Percentiles rank a stretch among this genome's conserved stretches.
Evolutionary conservation across 2,329 filamentous ascomycete genomes (phyloP).

Genomic region (Fusarium agapanthi): DNA sequence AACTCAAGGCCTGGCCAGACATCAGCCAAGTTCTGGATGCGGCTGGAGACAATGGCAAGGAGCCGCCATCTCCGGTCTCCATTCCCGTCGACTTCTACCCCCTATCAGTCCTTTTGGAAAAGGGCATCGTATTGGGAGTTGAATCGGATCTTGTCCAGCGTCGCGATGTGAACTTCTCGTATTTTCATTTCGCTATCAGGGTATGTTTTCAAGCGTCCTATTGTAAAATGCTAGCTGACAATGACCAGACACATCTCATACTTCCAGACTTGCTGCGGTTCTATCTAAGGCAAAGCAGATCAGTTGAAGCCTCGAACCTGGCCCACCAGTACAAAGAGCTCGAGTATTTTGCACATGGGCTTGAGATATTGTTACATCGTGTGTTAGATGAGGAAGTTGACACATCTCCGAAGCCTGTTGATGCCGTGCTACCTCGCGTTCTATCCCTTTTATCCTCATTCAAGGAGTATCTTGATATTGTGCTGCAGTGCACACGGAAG

Average conservation of each 20-base stretch:
- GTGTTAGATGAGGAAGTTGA: conserved; percentile 96
- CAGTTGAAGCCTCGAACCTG: conserved; percentile 81
- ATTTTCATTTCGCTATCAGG: conserved; percentile 86
- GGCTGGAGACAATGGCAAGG: conserved; percentile 70
- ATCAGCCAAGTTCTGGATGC: conserved; percentile 83
- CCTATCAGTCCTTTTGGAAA: conserved; percentile 84
- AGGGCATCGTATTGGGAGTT: conserved; percentile 88
- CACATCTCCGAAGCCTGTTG: conserved; percentile 67
- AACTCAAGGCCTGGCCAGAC: conserved; percentile 89
- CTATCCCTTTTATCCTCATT: conserved; percentile 75
- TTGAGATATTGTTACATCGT: conserved; percentile 91
- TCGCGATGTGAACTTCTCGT: conserved; percentile 89
- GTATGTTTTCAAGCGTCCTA: conserved; percentile 59
- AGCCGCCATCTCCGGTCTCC: conserved; percentile 77
- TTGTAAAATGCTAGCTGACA: not conserved
- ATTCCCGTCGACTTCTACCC: conserved; percentile 96
- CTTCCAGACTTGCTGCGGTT: conserved; percentile 86
- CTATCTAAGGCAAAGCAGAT: conserved; percentile 78
- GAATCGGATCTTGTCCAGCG: conserved; percentile 95
- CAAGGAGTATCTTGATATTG: conserved; percentile 89
- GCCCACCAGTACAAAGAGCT: conserved; percentile 87
- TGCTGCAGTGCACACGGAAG: conserved; percentile 96
- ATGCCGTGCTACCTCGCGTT: conserved; percentile 71
- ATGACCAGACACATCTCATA: conserved; percentile 83
- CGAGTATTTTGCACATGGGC: conserved; percentile 90